These are phyloP conservation scores for Kappamyces sp. DNA, from an alignment of 192 early-diverging fungal species.

Conservation along the genomic window DNA sequence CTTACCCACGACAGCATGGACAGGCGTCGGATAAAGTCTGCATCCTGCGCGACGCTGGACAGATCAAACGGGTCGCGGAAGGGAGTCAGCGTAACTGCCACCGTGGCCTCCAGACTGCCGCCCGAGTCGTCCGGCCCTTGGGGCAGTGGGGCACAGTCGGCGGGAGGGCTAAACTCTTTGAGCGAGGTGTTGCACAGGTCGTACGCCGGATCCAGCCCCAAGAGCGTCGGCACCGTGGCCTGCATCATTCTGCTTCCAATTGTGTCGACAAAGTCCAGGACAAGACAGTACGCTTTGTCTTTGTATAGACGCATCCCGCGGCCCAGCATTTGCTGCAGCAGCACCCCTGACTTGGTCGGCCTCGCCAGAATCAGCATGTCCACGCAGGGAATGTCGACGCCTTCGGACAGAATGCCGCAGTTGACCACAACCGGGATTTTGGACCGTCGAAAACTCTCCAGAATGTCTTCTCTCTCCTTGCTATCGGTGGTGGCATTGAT, in stretches of 20 bases:
- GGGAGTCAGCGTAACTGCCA: neutral
- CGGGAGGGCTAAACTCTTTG: neutral
- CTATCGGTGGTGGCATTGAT: conserved; percentile 50
- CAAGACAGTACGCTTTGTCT: conserved; percentile 68
- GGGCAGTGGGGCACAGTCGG: neutral
- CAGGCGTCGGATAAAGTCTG: too few species aligned
- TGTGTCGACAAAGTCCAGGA: conserved; percentile 84
- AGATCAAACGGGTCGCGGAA: conserved; percentile 9
- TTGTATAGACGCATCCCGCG: conserved; percentile 68
- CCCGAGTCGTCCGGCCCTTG: neutral
- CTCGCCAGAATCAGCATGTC: conserved; percentile 84
- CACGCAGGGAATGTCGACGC: conserved; percentile 81
- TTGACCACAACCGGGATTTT: conserved; percentile 78
- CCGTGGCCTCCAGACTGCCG: neutral
- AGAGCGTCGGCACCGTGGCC: conserved; percentile 69
- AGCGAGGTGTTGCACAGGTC: conserved; percentile 36
- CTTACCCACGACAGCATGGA: too few species aligned
- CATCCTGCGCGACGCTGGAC: too few species aligned
- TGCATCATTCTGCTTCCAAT: conserved; percentile 37
- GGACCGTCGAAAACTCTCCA: conserved; percentile 57
- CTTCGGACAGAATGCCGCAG: conserved; percentile 72
- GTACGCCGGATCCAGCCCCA: conserved; percentile 65
- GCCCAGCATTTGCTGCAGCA: conserved; percentile 96
- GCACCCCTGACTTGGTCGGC: conserved; percentile 74
- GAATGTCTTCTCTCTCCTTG: conserved; percentile 44